Conservation (phyloP, 306 rosid genomes). For the Pyrus communis region DNA sequence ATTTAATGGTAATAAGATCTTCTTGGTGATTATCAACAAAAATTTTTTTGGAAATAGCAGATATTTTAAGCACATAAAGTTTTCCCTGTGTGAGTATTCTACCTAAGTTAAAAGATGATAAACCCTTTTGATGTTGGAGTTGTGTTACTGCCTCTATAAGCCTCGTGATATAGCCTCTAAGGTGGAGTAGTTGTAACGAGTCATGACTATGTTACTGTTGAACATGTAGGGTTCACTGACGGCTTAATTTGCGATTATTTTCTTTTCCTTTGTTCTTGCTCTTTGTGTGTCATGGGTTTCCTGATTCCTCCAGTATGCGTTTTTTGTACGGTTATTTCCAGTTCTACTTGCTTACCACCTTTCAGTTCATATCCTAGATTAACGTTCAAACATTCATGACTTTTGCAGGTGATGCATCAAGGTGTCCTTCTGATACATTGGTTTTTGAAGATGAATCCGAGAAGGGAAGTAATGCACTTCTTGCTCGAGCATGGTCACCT, state of each 20-base stretch:
- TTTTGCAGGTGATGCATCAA: conserved; percentile 65
- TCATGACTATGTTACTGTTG: neutral
- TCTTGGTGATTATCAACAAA: neutral
- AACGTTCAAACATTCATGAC: neutral
- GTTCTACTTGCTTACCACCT: neutral
- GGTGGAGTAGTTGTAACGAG: neutral
- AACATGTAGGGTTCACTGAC: neutral
- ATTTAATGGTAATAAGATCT: neutral
- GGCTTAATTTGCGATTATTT: neutral
- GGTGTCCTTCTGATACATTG: conserved; percentile 50
- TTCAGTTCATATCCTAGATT: neutral
- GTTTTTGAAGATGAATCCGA: conserved; percentile 84
- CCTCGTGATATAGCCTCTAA: neutral
- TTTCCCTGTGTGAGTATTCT: neutral
- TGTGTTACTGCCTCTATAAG: neutral
- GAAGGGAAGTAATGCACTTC: conserved; percentile 97
- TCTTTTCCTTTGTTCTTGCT: neutral
- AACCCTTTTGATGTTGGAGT: neutral
- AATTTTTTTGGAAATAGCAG: neutral
- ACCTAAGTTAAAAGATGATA: neutral
- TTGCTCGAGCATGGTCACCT: conserved; percentile 97
- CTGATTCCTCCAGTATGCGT: neutral
- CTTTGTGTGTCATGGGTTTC: neutral
- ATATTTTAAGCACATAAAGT: neutral
- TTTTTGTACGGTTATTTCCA: neutral